Conservation (phyloP, 1,284 basidiomycete genomes). For the Trichosporon ovoides region DNA sequence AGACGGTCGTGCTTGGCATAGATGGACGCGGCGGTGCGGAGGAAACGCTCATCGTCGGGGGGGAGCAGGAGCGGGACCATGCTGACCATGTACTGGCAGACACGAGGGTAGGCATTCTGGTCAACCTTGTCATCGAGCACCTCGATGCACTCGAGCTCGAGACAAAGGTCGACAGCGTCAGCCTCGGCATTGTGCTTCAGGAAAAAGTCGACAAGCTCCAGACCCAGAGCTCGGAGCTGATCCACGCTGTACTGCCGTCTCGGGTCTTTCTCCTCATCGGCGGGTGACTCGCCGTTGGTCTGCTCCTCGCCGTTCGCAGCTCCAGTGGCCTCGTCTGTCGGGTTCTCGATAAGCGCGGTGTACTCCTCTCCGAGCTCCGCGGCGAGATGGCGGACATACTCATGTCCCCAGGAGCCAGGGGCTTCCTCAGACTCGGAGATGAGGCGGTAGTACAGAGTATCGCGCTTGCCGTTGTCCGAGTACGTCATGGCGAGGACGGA, state of each 20-base stretch:
- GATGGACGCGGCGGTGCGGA: conserved; percentile 82
- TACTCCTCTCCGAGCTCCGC: conserved; percentile 96
- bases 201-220: conserved; percentile 86
- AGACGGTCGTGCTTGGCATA: conserved; percentile 84
- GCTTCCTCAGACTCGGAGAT: conserved; percentile 75
- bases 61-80: conserved; percentile 88
- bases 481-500: conserved; percentile 99
- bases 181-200: conserved; percentile 95
- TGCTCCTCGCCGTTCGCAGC: conserved; percentile 21
- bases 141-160: conserved; percentile 89
- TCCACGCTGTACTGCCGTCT: conserved; percentile 47
- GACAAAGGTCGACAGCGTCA: conserved; percentile 92
- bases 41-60: conserved; percentile 87
- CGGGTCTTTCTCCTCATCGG: conserved; percentile 9
- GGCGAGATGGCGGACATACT: conserved; percentile 96
- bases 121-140: conserved; percentile 73
- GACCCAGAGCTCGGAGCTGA: conserved; percentile 70
- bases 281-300: conserved; percentile 13
- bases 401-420: conserved; percentile 96
- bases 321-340: conserved; percentile 46
- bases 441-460: conserved; percentile 87
- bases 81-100: conserved; percentile 98
- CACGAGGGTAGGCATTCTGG: conserved; percentile 70
- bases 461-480: conserved; percentile 90
- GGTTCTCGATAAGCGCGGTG: conserved; percentile 32